These are phyloP conservation scores for Trichoderma koningii DNA, from an alignment of 2,329 filamentous ascomycete genomes.

Conservation along the genomic window DNA sequence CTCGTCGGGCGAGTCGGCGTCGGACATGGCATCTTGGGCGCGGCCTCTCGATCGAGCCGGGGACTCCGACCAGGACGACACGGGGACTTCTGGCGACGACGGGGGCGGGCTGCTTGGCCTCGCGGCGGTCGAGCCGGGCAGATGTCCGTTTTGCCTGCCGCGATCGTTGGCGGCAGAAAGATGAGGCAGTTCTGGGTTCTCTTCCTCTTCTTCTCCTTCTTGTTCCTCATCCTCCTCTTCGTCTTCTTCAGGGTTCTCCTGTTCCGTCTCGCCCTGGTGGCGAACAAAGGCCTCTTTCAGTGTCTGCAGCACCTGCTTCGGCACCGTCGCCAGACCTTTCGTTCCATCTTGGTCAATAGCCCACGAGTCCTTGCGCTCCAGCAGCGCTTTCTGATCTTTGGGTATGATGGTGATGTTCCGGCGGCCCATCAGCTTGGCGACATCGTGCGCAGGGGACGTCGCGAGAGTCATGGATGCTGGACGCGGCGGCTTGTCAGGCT, in stretches of 20 bases:
- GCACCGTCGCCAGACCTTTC: conserved; percentile 39
- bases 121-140: neutral
- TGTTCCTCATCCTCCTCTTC: conserved; percentile 18
- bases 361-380: conserved; percentile 44
- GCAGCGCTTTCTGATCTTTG: conserved; percentile 43
- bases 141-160: neutral
- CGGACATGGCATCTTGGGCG: neutral
- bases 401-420: conserved; percentile 41
- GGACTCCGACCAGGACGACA: conserved; percentile 25
- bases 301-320: conserved; percentile 41
- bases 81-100: conserved; percentile 24
- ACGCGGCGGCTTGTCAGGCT: neutral
- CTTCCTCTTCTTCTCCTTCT: neutral
- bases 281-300: conserved; percentile 35
- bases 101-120: conserved; percentile 4
- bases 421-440: conserved; percentile 34
- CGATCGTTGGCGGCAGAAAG: neutral
- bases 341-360: conserved; percentile 34
- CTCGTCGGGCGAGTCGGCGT: neutral
- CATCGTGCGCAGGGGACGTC: conserved; percentile 32
- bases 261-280: conserved; percentile 13
- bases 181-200: neutral
- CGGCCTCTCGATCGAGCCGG: conserved; percentile 23
- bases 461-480: conserved; percentile 32
- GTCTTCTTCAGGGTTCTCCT: neutral